Evolutionary conservation across 140 eudicot genomes (phyloP).

Genomic region (Ambrosia hybrid): DNA sequence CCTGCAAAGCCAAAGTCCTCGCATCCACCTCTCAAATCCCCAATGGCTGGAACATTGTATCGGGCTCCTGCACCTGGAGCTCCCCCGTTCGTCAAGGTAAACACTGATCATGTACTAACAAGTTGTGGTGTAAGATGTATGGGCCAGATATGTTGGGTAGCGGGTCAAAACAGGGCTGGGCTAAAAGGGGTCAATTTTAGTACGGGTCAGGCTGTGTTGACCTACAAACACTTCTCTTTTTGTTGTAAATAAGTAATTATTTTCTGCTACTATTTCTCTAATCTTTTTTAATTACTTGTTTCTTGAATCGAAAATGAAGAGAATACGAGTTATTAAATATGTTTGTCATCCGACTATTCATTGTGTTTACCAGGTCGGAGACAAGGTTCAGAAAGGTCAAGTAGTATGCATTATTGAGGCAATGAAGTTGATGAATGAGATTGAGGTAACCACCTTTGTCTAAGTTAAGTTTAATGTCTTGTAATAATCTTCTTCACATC

Average conservation of each 20-base stretch:
- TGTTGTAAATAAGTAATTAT: not conserved
- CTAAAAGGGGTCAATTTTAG: not conserved
- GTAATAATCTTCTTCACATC: not conserved
- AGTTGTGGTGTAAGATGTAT: not conserved
- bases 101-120: not conserved
- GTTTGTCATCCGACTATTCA: not conserved
- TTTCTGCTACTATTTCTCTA: not conserved
- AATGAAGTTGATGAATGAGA: slow-evolving; percentile 66
- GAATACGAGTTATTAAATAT: not conserved
- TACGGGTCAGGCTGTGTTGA: not conserved
- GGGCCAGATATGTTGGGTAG: not conserved
- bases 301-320: not conserved
- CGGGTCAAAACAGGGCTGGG: not conserved
- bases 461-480: not conserved
- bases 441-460: slow-evolving; percentile 28
- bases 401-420: slow-evolving; percentile 62
- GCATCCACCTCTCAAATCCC: slow-evolving; percentile 72
- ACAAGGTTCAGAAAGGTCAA: slow-evolving; percentile 61
- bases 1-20: slow-evolving; percentile 56
- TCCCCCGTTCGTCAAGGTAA: slow-evolving; percentile 79
- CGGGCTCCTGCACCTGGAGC: slow-evolving; percentile 85
- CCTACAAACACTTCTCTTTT: not conserved
- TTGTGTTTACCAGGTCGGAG: slow-evolving; percentile 45
- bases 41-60: slow-evolving; percentile 92
- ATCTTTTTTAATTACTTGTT: not conserved